A percentile compares a stretch with the other conserved stretches of the same genome.
Conservation (phyloP, 2,329 filamentous ascomycete species). For the Penicillium crustosum region DNA sequence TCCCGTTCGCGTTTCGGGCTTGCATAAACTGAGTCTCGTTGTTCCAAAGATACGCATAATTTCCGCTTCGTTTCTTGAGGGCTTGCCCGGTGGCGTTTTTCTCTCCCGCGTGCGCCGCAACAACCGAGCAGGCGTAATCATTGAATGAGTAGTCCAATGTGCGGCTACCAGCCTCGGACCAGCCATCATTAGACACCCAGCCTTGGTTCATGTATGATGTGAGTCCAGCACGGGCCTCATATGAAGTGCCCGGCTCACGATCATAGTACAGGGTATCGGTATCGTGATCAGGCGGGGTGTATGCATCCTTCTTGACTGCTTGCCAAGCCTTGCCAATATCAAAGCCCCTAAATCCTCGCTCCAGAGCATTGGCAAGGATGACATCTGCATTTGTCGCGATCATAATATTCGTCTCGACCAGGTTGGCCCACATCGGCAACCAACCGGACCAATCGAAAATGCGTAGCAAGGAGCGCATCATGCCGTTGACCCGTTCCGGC, state of each 20-base stretch:
- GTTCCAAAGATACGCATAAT: conserved; percentile 48
- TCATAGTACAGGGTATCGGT: conserved; percentile 50
- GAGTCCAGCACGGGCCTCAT: conserved; percentile 49
- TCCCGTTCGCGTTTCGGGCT: conserved; percentile 49
- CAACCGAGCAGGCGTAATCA: conserved; percentile 45
- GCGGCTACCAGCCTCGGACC: conserved; percentile 49
- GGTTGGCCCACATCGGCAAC: conserved; percentile 52
- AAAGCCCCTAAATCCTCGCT: conserved; percentile 46
- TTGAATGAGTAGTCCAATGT: conserved; percentile 52
- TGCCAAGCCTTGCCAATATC: conserved; percentile 47
- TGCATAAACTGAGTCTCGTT: conserved; percentile 49
- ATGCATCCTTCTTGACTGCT: conserved; percentile 49
- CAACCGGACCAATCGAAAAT: conserved; percentile 51
- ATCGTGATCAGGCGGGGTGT: conserved; percentile 47
- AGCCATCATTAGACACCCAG: conserved; percentile 51
- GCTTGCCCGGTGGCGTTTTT: conserved; percentile 32
- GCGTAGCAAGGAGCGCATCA: conserved; percentile 49
- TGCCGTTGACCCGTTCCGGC: conserved; percentile 48
- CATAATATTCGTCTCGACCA: conserved; percentile 54
- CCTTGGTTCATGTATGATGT: conserved; percentile 47
- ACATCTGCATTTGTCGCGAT: conserved; percentile 52
- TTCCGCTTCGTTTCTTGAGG: conserved; percentile 41
- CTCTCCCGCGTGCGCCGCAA: conserved; percentile 43
- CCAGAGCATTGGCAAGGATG: conserved; percentile 50
- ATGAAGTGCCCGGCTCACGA: conserved; percentile 47